These are phyloP conservation scores for Trichosporon asahii DNA, from an alignment of 1,284 basidiomycete genomes.

Conservation along the genomic window DNA sequence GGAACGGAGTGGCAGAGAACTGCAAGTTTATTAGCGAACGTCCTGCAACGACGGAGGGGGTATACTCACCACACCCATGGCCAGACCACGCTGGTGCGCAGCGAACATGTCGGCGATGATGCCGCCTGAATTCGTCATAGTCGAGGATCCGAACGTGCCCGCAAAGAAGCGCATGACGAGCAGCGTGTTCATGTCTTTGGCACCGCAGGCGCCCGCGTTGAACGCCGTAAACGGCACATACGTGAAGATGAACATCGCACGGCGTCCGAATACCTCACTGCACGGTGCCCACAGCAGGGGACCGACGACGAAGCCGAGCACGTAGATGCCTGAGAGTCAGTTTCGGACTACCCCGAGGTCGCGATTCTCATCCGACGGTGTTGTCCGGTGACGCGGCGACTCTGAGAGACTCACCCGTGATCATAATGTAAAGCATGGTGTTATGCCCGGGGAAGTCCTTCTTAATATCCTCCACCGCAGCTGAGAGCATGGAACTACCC, in stretches of 20 bases:
- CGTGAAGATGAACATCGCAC: constrained; percentile 50
- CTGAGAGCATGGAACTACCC: constrained; percentile 30
- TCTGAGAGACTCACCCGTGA: constrained; percentile 11
- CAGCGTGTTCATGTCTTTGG: constrained; percentile 49
- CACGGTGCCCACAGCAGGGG: constrained; percentile 37
- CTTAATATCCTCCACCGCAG: constrained; percentile 26
- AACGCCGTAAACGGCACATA: constrained; percentile 51
- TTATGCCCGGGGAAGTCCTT: constrained; percentile 29
- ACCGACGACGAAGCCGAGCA: constrained; percentile 24
- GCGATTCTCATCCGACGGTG: neutral
- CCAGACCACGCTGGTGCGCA: constrained; percentile 49
- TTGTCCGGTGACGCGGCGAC: neutral
- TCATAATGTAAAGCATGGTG: constrained; percentile 27
- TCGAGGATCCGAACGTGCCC: constrained; percentile 51
- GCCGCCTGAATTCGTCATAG: constrained; percentile 54
- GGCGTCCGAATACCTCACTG: constrained; percentile 41
- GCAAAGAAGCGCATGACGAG: constrained; percentile 54
- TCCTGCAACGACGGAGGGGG: no score
- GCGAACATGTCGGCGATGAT: constrained; percentile 52
- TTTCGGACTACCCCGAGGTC: neutral
- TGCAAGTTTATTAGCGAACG: no score
- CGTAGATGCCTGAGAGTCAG: constrained; percentile 17
- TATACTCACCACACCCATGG: constrained; percentile 50
- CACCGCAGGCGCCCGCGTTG: constrained; percentile 51
- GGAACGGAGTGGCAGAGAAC: constrained; percentile 54